Evolutionary conservation across 169 alveolate genomes (phyloP), one percentile per base, ranked within the genome.

Genomic region (Plasmodium falciparum): DNA sequence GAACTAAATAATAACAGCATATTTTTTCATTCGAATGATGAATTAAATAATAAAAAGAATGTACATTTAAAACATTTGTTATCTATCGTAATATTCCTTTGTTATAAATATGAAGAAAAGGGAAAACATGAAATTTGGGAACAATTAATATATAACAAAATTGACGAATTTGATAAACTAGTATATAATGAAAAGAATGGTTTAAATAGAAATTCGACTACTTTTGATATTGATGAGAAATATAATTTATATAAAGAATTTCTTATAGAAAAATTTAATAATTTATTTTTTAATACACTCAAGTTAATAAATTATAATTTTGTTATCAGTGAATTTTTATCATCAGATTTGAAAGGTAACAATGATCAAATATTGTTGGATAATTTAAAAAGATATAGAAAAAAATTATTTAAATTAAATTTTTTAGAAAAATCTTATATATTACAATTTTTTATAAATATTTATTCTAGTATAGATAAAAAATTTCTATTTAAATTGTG

Each of bases 61-160:
- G 54, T 83, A 29, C 70, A 83, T 63, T 33, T 83, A 83, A 83
- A 83, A 26, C 91, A 83, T 50, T 11, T 83, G 13, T 61, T 83
- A 69, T 83, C 91, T 11, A 26, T 83, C 33, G 70, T 83, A 50
- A 73, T 83, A 39, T 83, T 83, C n/a, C 56, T 83, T 69, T 83
- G 91, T 61, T 83, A 83, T 67, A 83, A 83, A 83, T 83, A 83
- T 83, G 91, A 83, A 67, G 91, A 83, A 49, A 83, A 83, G 24
- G 91, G 91, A 33, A 83, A 69, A 56, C 50, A 83, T 49, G 91
- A 83, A 83, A 83, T 83, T 11, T 83, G 91, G 91, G 91, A 83
- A 69, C 74, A 83, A 29, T 69, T 83, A 69, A 69, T 83, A 63
- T 83, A 58, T 54, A 83, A 83, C 54, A 67, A 20, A 54, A 69